phyloP scores from a whole-genome alignment of 495 filamentous ascomycete genomes.

The Podospora didyma region DNA sequence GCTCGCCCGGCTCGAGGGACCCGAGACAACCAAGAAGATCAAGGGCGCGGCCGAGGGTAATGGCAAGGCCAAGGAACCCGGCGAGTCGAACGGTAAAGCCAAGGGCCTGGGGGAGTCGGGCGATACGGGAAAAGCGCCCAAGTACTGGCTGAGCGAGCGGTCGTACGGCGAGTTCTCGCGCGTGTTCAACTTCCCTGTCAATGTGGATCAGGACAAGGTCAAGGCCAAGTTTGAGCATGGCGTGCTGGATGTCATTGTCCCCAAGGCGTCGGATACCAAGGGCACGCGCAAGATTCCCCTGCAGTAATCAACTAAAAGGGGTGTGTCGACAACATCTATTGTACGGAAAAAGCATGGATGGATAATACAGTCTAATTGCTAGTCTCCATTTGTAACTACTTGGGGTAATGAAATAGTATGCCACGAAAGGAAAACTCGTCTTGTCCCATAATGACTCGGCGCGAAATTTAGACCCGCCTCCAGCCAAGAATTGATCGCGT shows the following conservation, averaged over 20 bases:
- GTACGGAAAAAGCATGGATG: no score
- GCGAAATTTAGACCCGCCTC: no score
- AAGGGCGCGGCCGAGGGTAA: constrained; percentile 19
- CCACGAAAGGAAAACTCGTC: no score
- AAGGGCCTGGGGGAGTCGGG: no score
- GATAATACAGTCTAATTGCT: no score
- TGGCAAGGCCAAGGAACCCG: constrained; percentile 2
- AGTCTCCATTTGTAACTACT: no score
- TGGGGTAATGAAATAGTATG: no score
- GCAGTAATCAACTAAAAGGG: not conserved
- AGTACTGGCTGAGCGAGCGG: constrained; percentile 84
- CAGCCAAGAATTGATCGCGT: no score
- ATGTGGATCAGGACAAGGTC: constrained; percentile 77
- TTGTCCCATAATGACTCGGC: no score
- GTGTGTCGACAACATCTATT: no score
- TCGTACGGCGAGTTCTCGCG: constrained; percentile 75
- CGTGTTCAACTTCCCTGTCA: constrained; percentile 71
- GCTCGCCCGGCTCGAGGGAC: constrained; percentile 18
- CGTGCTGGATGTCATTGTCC: constrained; percentile 64
- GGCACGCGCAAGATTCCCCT: constrained; percentile 22
- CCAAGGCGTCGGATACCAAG: constrained; percentile 59
- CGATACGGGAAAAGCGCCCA: no score
- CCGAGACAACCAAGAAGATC: constrained; percentile 14
- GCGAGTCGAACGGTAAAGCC: not conserved
- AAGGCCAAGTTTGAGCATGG: constrained; percentile 61